These are phyloP conservation scores for Pichia sp. DNA, from an alignment of 1,139 yeast species.

Conservation along the genomic window DNA sequence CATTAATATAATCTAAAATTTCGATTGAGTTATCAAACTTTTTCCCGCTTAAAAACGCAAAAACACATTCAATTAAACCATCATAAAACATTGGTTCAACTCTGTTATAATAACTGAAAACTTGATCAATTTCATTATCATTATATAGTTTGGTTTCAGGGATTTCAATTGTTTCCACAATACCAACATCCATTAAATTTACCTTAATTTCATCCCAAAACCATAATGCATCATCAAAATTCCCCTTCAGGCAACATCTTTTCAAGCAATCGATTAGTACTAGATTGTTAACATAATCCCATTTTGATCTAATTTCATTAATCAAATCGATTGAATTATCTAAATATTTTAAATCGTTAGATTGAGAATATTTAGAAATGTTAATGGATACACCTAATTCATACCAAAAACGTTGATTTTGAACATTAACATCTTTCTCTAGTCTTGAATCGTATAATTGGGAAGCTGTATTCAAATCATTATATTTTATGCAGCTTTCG, in stretches of 20 bases:
- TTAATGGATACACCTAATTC: conserved; percentile 27
- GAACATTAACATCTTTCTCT: conserved; percentile 23
- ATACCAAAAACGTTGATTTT: conserved; percentile 29
- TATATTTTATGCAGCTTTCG: conserved; percentile 23
- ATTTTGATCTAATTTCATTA: conserved; percentile 16
- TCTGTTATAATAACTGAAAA: conserved; percentile 26
- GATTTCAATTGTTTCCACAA: conserved; percentile 15
- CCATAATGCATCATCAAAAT: conserved; percentile 19
- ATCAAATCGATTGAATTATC: conserved; percentile 22
- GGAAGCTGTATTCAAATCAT: conserved; percentile 19
- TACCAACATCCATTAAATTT: conserved; percentile 22
- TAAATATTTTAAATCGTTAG: conserved; percentile 1
- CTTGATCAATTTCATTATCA: conserved; percentile 16
- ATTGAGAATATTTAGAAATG: conserved; percentile 12
- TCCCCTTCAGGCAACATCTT: conserved; percentile 14
- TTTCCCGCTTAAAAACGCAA: conserved; percentile 17
- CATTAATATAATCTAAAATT: conserved; percentile 18
- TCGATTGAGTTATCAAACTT: conserved; percentile 19
- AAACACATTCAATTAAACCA: conserved; percentile 19
- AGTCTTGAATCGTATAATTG: conserved; percentile 24
- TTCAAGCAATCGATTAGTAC: conserved; percentile 19
- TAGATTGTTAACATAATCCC: conserved; percentile 23
- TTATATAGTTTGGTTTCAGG: conserved; percentile 20
- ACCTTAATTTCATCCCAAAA: conserved; percentile 26
- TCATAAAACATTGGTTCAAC: conserved; percentile 23